These are phyloP conservation scores for Aspergillus diversus DNA, from an alignment of 495 filamentous ascomycete species.

Conservation along the genomic window DNA sequence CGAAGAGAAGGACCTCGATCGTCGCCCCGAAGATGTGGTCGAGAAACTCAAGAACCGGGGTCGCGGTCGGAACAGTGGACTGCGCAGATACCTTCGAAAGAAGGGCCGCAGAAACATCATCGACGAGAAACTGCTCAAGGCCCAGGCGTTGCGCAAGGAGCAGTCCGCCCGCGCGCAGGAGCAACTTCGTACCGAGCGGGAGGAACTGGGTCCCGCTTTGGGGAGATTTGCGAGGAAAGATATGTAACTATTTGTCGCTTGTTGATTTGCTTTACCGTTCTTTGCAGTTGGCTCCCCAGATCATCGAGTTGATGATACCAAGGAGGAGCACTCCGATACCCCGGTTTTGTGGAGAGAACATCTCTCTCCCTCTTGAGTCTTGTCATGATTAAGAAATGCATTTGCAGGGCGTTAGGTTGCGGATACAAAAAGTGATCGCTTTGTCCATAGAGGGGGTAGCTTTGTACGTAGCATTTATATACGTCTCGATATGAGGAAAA, in stretches of 20 bases:
- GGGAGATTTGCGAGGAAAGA: conserved; percentile 67
- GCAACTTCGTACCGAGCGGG: conserved; percentile 60
- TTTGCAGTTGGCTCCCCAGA: background rate
- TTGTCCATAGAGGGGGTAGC: background rate
- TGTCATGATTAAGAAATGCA: conserved; percentile 18
- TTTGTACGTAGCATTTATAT: background rate
- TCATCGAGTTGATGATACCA: background rate
- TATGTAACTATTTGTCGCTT: conserved; percentile 28
- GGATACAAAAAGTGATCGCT: background rate
- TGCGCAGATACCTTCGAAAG: conserved; percentile 88
- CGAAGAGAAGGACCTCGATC: conserved; percentile 75
- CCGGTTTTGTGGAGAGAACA: conserved; percentile 17
- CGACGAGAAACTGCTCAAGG: conserved; percentile 77
- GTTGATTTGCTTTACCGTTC: conserved; percentile 19
- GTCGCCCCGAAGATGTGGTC: conserved; percentile 67
- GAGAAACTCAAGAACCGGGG: conserved; percentile 75
- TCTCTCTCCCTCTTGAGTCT: conserved; percentile 2
- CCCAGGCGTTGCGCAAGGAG: conserved; percentile 68
- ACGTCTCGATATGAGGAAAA: background rate
- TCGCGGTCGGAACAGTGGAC: conserved; percentile 86
- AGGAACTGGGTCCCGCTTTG: conserved; percentile 72
- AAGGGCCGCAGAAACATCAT: conserved; percentile 87
- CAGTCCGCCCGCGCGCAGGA: conserved; percentile 64
- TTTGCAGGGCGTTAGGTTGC: conserved; percentile 22
- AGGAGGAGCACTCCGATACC: conserved; percentile 24